phyloP scores from a whole-genome alignment of 2,329 filamentous ascomycete species.

The Cladosporium sp. region DNA sequence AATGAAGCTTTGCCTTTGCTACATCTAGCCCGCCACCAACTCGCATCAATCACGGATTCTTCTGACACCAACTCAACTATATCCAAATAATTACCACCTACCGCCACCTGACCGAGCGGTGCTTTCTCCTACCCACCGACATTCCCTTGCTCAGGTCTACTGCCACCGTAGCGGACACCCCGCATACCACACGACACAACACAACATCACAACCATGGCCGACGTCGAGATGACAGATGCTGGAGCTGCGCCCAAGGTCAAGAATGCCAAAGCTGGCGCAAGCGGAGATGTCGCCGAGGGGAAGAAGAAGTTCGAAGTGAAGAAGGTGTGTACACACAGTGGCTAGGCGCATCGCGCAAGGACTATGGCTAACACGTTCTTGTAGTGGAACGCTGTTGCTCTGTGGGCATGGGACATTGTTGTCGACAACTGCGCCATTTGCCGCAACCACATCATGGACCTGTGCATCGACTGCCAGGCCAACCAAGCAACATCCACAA shows the following conservation, averaged over 20 bases:
- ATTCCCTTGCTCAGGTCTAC: neutral
- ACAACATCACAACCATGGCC: slow-evolving; percentile 59
- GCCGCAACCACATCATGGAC: slow-evolving; percentile 99
- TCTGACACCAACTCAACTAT: too few species aligned
- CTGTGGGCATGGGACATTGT: slow-evolving; percentile 99
- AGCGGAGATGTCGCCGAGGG: slow-evolving; percentile 55
- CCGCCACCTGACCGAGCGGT: too few species aligned
- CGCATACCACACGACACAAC: slow-evolving; percentile 16
- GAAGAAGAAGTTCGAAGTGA: slow-evolving; percentile 97
- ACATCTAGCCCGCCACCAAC: neutral
- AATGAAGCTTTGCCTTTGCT: neutral
- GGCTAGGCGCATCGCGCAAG: neutral
- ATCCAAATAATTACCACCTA: too few species aligned
- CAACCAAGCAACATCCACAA: slow-evolving; percentile 95
- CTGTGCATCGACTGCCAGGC: slow-evolving; percentile 98
- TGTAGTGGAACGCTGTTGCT: slow-evolving; percentile 94
- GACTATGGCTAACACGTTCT: slow-evolving; percentile 6
- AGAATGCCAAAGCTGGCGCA: slow-evolving; percentile 48
- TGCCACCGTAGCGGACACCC: slow-evolving; percentile 15
- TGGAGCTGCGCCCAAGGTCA: slow-evolving; percentile 47
- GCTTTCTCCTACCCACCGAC: neutral
- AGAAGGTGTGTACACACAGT: slow-evolving; percentile 65
- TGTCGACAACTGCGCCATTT: slow-evolving; percentile 98
- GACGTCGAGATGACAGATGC: slow-evolving; percentile 97
- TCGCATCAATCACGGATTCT: neutral